phyloP scores from a whole-genome alignment of 1,139 yeast genomes.

The Blastobotrys ciferrii region DNA sequence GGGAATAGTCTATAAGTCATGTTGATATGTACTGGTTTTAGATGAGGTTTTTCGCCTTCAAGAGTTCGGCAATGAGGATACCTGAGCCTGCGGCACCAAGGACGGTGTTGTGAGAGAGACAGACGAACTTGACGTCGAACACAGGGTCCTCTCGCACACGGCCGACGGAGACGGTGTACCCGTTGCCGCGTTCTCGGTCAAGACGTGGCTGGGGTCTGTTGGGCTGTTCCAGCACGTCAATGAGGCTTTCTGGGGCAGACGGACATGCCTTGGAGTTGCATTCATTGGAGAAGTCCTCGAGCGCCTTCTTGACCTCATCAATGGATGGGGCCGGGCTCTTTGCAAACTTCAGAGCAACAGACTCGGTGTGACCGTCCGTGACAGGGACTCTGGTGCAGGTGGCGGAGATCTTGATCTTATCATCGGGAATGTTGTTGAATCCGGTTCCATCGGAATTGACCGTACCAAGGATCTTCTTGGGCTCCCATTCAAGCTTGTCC shows the following conservation, averaged over 20 bases:
- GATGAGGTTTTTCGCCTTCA: constrained; percentile 72
- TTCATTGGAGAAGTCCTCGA: constrained; percentile 79
- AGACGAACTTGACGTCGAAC: constrained; percentile 92
- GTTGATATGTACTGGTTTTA: constrained; percentile 34
- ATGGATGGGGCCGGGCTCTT: constrained; percentile 80
- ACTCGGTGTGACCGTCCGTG: constrained; percentile 96
- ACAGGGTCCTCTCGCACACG: constrained; percentile 91
- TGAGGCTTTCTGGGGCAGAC: constrained; percentile 90
- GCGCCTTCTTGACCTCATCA: constrained; percentile 69
- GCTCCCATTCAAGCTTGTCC: constrained; percentile 98
- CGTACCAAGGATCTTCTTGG: constrained; percentile 84
- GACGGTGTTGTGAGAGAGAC: constrained; percentile 91
- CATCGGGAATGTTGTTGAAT: constrained; percentile 49
- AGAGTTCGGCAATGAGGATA: constrained; percentile 87
- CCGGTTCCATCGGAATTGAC: constrained; percentile 47
- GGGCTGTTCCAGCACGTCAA: constrained; percentile 83
- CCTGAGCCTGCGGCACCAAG: constrained; percentile 99
- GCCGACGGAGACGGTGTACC: constrained; percentile 94
- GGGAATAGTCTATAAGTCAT: neutral
- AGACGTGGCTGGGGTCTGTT: constrained; percentile 98
- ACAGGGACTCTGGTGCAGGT: constrained; percentile 97
- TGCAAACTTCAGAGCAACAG: constrained; percentile 82
- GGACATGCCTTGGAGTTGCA: constrained; percentile 74
- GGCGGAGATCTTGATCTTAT: constrained; percentile 83
- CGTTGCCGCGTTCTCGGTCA: constrained; percentile 93